Base-by-base conservation (phyloP, 495 filamentous ascomycete species). In the Staphylotrichum tortipilum region DNA sequence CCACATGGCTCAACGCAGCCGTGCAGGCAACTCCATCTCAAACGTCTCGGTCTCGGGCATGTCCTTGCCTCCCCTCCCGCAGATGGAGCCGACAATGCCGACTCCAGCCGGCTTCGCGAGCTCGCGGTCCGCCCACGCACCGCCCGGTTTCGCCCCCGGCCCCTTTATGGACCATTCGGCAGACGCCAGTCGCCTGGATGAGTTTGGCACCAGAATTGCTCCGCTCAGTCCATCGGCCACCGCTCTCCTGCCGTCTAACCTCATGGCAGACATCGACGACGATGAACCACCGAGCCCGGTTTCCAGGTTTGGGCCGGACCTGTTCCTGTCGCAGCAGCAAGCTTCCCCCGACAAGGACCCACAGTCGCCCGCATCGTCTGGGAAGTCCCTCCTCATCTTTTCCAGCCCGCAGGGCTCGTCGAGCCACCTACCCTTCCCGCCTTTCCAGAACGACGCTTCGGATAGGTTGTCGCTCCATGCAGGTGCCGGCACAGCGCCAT, bases 181-280 rank as follows among this genome's bases (percentile, higher is more conserved):
- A 22, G 73, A 76, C 42, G 41, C 55, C 12, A 50, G 35, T n/a
- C 59, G 58, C 26, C 62, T 68, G 30, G 72, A 71, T 14, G 75
- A 78, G 19, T 68, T 66, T 8, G 63, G 65, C 46, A 55, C 70
- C 30, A 60, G 62, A 24, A 67, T 81, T 35, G 80, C 80, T 17
- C 84, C 86, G 26, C 85, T 92, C 65, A 91, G 87, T 55, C 88
- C 88, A 22, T 84, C 85, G 11, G 88, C 88, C 8, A 79, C 86
- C 42, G 74, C 83, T 19, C 71, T 92, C 22, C 68, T 94, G 21
- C 88, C 88, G 19, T 88, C 86, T 1, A 84, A 86, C 53, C 79
- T 94, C 47, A 81, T 94, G 54, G 68, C 69, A 28, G 69, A 72
- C 40, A 67, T 84, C 3, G 79, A 89, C 50, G 88, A 90, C 38